These are phyloP conservation scores for Avena insularis DNA, from an alignment of 176 grass and related monocot genomes.

Conservation along the genomic window DNA sequence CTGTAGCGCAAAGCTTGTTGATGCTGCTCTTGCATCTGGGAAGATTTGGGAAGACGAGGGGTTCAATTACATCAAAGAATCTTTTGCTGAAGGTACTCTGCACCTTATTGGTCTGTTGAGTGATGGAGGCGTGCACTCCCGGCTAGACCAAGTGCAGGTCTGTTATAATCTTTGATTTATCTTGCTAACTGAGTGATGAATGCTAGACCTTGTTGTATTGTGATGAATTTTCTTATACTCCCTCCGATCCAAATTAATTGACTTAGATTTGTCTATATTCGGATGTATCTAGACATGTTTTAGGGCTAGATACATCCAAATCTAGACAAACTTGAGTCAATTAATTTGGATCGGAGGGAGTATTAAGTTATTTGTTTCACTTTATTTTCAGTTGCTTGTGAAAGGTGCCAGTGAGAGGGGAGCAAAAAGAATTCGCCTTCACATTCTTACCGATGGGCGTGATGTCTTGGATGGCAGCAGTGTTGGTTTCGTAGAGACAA, in stretches of 20 bases:
- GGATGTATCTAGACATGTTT: too few relatives aligned
- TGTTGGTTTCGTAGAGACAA: slow-evolving; percentile 86
- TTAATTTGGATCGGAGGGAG: too few relatives aligned
- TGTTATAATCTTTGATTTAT: slow-evolving; percentile 28
- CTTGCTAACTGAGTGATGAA: neutral
- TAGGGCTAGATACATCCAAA: too few relatives aligned
- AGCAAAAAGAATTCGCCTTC: slow-evolving; percentile 93
- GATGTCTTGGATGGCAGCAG: slow-evolving; percentile 99
- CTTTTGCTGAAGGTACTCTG: slow-evolving; percentile 76
- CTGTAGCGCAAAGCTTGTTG: slow-evolving; percentile 87
- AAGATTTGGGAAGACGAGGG: slow-evolving; percentile 92
- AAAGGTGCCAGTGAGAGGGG: slow-evolving; percentile 87
- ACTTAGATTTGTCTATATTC: too few relatives aligned
- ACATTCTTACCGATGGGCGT: slow-evolving; percentile 95
- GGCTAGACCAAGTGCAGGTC: slow-evolving; percentile 97
- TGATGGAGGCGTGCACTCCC: slow-evolving; percentile 97
- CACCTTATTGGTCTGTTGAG: slow-evolving; percentile 97
- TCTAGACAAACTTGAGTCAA: too few relatives aligned
- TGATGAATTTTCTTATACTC: neutral
- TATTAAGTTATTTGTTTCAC: slow-evolving; percentile 27
- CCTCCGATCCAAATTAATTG: too few relatives aligned
- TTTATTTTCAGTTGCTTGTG: slow-evolving; percentile 75
- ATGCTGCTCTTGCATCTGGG: slow-evolving; percentile 82
- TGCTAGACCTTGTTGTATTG: neutral
- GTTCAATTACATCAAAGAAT: slow-evolving; percentile 93